Evolutionary conservation across 805 yeast genomes (phyloP), one percentile per base, ranked within the genome.

Genomic region (Candida koratica): DNA sequence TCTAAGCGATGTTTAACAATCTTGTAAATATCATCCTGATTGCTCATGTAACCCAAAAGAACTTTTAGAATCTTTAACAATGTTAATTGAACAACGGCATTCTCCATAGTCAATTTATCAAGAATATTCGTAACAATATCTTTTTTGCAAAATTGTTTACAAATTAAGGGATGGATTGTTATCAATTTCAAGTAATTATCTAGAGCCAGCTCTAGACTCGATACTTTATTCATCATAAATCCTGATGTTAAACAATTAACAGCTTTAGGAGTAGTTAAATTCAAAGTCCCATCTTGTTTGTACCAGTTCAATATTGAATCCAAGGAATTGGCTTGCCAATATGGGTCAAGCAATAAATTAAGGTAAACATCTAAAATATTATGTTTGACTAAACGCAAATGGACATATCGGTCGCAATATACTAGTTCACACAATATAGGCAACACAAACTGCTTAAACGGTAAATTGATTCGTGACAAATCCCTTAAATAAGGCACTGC

Each of bases 311-410:
- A 30, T 2, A 76, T 58, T 0, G 79, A 68, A 18, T 75, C 79
- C 42, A 73, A 58, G 2, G 79, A 75, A 48, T 70, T 73, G 13
- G 71, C 67, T 49, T 73, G 78, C 80, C 81, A 76, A 45, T 75
- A 73, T 0, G 76, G 69, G 45, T 77, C 79, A 7, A 62, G 44
- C 4, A 73, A 48, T 11, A 76, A 55, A 11, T 56, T 52, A 24
- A 64, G 55, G 39, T 75, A 67, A 1, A 58, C 59, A 4, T 55
- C 47, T 17, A 73, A 47, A 4, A 71, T 64, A 16, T 63, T 62
- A 36, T 64, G 45, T 28, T 55, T 56, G 48, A 61, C 46, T 25
- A 76, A 53, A 6, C 51, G 52, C 6, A 46, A 45, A 37, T 73
- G 53, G 12, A 73, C 70, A 14, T 49, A 49, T 2, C 55, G 51